These are phyloP conservation scores for Trichoderma guizhouense DNA, from an alignment of 2,329 filamentous ascomycete species.

Conservation along the genomic window DNA sequence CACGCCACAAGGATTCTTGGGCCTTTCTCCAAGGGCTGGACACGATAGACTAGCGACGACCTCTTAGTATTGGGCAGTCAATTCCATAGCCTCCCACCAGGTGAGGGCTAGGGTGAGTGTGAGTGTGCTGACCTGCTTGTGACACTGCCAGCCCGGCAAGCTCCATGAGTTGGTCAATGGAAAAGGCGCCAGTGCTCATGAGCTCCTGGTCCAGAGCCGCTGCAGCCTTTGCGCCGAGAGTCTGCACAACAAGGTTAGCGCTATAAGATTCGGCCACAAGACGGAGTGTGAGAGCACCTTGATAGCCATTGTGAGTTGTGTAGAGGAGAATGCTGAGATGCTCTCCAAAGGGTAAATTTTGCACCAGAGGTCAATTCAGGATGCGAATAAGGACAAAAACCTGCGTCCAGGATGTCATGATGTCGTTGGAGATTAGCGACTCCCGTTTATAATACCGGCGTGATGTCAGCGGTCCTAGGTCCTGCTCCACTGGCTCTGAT, in stretches of 20 bases:
- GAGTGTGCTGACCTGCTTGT: constrained; percentile 64
- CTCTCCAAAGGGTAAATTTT: not conserved
- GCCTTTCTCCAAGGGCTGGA: constrained; percentile 73
- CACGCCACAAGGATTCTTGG: constrained; percentile 81
- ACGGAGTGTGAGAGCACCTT: not conserved
- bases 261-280: not conserved
- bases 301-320: not conserved
- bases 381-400: not conserved
- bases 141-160: constrained; percentile 89
- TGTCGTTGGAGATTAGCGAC: constrained; percentile 9
- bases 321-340: not conserved
- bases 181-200: constrained; percentile 85
- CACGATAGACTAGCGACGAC: constrained; percentile 63
- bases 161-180: constrained; percentile 96
- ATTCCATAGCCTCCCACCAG: not conserved
- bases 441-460: not conserved
- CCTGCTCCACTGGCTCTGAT: constrained; percentile 26
- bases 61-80: not conserved
- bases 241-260: constrained; percentile 48
- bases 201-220: constrained; percentile 88
- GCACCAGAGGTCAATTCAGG: not conserved
- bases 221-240: constrained; percentile 81
- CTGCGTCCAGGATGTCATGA: constrained; percentile 3
- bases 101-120: not conserved
- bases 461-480: constrained; percentile 15